Evolutionary conservation across 805 yeast genomes (phyloP), one percentile per base, ranked within the genome.

Genomic region (Cyberlindnera xishuangbannaensis): DNA sequence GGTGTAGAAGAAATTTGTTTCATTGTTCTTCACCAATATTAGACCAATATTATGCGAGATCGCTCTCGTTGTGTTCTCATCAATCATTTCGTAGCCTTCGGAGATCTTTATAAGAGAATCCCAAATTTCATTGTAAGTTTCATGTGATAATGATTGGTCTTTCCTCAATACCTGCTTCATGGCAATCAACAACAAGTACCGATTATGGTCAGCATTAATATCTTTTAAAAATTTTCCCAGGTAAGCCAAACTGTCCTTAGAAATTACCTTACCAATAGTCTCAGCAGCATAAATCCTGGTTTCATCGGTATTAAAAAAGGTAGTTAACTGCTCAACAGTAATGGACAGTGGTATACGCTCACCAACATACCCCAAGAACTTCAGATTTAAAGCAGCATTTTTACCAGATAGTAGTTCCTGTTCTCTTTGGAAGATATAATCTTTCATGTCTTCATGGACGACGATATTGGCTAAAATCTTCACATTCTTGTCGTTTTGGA

Each of bases 361-460:
- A n/a, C 73, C 69, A 19, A 72, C 58, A 37, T 66, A 65, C 5
- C 80, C 83, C 32, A 77, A 50, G 25, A 70, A 69, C 23, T 65
- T 66, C 26, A 62, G 51, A 27, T 58, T 56, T 44, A 66, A 69
- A 1, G 59, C 39, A 12, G 55, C 33, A 23, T 51, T 40, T 18
- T 36, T 31, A 12, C 37, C 47, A 2, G 31, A 18, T 4, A 40
- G 16, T 18, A 46, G 28, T 37, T 50, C 52, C 14, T 26, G 18
- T 23, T 52, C 51, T 31, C 52, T 41, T 3, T 18, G 32, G 5
- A 33, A 18, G 15, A 48, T 30, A 25, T 46, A 52, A n/a, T 55
- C 45, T 5, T 37, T 34, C 18, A 52, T 31, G 10, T 43, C 36
- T 19, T 47, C 58, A 29, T 46, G 31, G 19, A 53, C 43, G 8